phyloP scores from a whole-genome alignment of 805 yeast genomes.

The Candida gorgasii region DNA sequence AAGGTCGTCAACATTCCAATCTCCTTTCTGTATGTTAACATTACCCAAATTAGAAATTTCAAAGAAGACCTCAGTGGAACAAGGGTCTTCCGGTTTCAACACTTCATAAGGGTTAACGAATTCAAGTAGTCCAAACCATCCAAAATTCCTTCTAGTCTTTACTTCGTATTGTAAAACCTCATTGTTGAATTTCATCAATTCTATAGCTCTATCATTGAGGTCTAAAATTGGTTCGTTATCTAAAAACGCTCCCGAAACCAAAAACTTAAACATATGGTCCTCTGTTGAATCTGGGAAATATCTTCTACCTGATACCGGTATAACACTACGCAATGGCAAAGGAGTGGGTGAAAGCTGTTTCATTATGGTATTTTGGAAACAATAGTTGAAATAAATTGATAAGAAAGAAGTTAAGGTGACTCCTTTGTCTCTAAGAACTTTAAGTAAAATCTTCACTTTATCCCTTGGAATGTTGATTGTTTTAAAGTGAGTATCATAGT shows the following conservation, averaged over 20 bases:
- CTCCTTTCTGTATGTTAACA: not conserved
- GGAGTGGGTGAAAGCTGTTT: not conserved
- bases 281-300: slow-evolving; percentile 9
- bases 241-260: not conserved
- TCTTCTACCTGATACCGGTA: slow-evolving; percentile 13
- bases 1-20: slow-evolving; percentile 14
- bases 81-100: slow-evolving; percentile 2
- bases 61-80: slow-evolving; percentile 5
- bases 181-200: slow-evolving; percentile 4
- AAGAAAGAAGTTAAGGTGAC: slow-evolving; percentile 14
- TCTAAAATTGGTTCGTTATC: not conserved
- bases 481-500: not conserved
- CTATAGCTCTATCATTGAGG: not conserved
- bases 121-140: slow-evolving; percentile 3
- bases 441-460: not conserved
- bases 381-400: slow-evolving; percentile 10
- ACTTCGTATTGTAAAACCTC: not conserved
- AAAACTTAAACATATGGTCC: slow-evolving; percentile 4
- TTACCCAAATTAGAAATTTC: slow-evolving; percentile 16
- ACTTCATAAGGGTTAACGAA: slow-evolving; percentile 1
- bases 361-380: slow-evolving; percentile 11
- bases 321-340: not conserved
- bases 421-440: slow-evolving; percentile 2
- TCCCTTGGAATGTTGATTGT: slow-evolving; percentile 2
- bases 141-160: slow-evolving; percentile 1